Percentiles rank a stretch among this genome's conserved stretches.
Evolutionary conservation across 2,329 filamentous ascomycete species (phyloP).

Genomic region (Aspergillus intermedius): DNA sequence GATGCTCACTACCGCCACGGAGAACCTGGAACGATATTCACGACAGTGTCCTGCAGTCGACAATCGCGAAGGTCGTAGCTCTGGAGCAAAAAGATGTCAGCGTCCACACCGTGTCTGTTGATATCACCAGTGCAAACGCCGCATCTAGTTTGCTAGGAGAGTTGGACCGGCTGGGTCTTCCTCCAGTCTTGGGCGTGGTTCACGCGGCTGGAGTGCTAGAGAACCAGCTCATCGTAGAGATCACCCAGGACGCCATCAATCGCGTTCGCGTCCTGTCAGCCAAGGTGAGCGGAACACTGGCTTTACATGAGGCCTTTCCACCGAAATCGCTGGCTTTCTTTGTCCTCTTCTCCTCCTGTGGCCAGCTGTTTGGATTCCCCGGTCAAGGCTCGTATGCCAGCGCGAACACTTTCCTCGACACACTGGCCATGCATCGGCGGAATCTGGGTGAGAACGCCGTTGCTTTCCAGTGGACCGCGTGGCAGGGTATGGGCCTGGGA

Average conservation of each 20-base stretch:
- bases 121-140: conserved; percentile 25
- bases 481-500: conserved; percentile 38
- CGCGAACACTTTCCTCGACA: conserved; percentile 30
- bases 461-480: conserved; percentile 40
- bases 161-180: conserved; percentile 30
- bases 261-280: conserved; percentile 31
- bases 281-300: conserved; percentile 30
- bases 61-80: conserved; percentile 19
- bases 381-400: conserved; percentile 25
- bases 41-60: conserved; percentile 1
- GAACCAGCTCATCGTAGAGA: conserved; percentile 30
- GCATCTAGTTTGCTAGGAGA: conserved; percentile 12
- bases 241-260: conserved; percentile 11
- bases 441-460: conserved; percentile 35
- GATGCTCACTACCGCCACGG: conserved; percentile 31
- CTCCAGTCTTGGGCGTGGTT: conserved; percentile 36
- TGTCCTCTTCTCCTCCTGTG: conserved; percentile 25
- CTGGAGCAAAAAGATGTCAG: conserved; percentile 30
- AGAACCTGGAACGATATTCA: conserved; percentile 18
- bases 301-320: conserved; percentile 26
- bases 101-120: conserved; percentile 27
- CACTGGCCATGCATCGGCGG: conserved; percentile 23
- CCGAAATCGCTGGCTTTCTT: conserved; percentile 25
- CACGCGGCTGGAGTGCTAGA: conserved; percentile 38
- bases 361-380: conserved; percentile 25